Base-by-base conservation (phyloP, 495 filamentous ascomycete species). In the Aspergillus homomorphus region DNA sequence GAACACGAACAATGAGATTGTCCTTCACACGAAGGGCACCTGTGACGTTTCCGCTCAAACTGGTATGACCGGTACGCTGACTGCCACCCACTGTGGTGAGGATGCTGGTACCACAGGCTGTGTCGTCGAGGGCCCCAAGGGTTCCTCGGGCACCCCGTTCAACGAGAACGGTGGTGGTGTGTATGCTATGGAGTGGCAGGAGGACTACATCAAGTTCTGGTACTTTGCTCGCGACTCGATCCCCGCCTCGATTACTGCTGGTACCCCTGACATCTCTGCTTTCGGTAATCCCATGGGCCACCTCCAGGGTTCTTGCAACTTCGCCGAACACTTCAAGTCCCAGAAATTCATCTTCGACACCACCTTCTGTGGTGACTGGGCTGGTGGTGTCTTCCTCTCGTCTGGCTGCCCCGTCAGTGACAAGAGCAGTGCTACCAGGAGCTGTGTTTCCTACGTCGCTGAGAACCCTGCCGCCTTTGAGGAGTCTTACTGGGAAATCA, bases 281-380 rank as follows among this genome's bases (percentile, higher is more conserved):
- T 96, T 90, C 73, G 90, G 89, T 4, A 74, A 69, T 0, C 91
- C 93, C 0, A 77, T 80, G 43, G 89, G 86, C 4, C 72, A 72
- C 64, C 57, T 96, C 67, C 63, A 80, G 41, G 84, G 82, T 15
- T 71, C 74, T 33, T 96, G 92, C 70, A 69, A 88, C 59, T 84
- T 96, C 56, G 70, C 81, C 53, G 65, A 68, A 2, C 77, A 84
- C 51, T 96, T 96, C 78, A 77, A 75, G 59, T 66, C 87, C 45
- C 86, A 94, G 71, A 80, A 82, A 14, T 87, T 96, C 51, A 79
- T 95, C 55, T 85, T 96, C 67, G 83, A 98, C 71, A 89, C 85
- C 0, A 88, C 86, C 1, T 91, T 96, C 73, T 97, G 93, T 71
- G 93, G 93, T 41, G 85, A 90, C 60, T 96, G 90, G 89, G 91